These are phyloP conservation scores for Metarhizium album DNA, from an alignment of 2,329 filamentous ascomycete species.

Conservation along the genomic window DNA sequence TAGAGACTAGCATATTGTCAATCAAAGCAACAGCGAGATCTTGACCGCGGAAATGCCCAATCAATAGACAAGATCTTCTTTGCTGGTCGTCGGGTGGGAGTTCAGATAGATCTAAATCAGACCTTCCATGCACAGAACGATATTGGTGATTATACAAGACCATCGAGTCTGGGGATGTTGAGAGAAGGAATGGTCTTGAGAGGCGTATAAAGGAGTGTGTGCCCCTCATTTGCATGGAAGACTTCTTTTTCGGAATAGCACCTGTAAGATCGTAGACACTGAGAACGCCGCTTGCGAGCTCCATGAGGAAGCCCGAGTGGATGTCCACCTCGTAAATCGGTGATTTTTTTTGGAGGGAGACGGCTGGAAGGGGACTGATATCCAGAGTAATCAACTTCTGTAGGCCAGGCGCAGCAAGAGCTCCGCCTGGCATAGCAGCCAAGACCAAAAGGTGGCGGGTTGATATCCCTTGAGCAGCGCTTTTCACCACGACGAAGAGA, in stretches of 20 bases:
- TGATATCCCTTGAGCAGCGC: constrained; percentile 18
- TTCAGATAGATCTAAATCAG: constrained; percentile 33
- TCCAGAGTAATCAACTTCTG: constrained; percentile 29
- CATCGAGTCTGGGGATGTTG: constrained; percentile 44
- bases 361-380: constrained; percentile 24
- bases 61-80: constrained; percentile 31
- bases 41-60: constrained; percentile 53
- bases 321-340: constrained; percentile 47
- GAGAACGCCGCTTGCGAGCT: constrained; percentile 43
- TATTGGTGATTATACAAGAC: constrained; percentile 61
- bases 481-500: constrained; percentile 39
- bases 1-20: constrained; percentile 53
- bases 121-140: constrained; percentile 44
- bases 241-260: constrained; percentile 49
- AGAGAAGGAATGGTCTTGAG: constrained; percentile 55
- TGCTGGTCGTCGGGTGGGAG: constrained; percentile 25
- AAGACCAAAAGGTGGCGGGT: constrained; percentile 22
- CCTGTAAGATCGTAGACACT: constrained; percentile 53
- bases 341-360: constrained; percentile 8
- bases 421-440: constrained; percentile 18
- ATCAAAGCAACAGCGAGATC: constrained; percentile 55
- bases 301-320: constrained; percentile 51
- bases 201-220: constrained; percentile 55
- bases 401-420: constrained; percentile 15
- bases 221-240: constrained; percentile 38